Evolutionary conservation across 805 yeast genomes (phyloP), one percentile per base, ranked within the genome.

Genomic region (Candida namnaoensis): DNA sequence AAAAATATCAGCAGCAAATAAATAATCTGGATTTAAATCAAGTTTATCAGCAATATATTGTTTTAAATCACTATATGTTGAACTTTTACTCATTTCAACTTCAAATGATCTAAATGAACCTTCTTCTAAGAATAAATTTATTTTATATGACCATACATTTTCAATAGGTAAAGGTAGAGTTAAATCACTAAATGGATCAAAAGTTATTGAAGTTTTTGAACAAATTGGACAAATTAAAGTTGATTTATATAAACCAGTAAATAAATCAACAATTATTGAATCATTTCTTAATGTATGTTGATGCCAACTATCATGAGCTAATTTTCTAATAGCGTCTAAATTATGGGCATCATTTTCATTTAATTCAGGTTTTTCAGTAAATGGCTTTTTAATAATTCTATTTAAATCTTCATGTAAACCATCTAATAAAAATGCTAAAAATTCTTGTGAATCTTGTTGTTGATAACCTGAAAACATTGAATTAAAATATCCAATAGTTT

Each of bases 371-470:
- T 88, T 88, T 52, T 87, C 95, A 7, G 87, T 76, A 48, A 81
- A 82, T 1, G 98, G 98, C 56, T 93, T 93, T 33, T 83, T 65
- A 8, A 75, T 57, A 27, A 91, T 81, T 42, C 96, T 69, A 55
- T 93, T 93, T 47, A 91, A 68, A 61, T 91, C 98, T 60, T 91
- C 97, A 56, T 91, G 97, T 33, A 91, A 65, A 2, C 93, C 88
- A 61, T 91, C 96, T 26, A 91, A 66, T 30, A 91, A 60, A 69
- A 85, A 91, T 28, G 95, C 90, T 39, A 88, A 71, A 54, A 91
- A 83, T 57, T 91, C 98, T 57, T 90, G 96, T 2, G 96, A 85
- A 57, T 91, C 98, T 54, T 91, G 97, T 58, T 91, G 97, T 44
- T 76, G 78, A 50, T 80, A 82, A 3, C 87, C 95, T 0, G 81